Percentiles rank a stretch among this genome's conserved stretches.
phyloP scores from a whole-genome alignment of 805 yeast genomes.

The Yamadazyma sp. region DNA sequence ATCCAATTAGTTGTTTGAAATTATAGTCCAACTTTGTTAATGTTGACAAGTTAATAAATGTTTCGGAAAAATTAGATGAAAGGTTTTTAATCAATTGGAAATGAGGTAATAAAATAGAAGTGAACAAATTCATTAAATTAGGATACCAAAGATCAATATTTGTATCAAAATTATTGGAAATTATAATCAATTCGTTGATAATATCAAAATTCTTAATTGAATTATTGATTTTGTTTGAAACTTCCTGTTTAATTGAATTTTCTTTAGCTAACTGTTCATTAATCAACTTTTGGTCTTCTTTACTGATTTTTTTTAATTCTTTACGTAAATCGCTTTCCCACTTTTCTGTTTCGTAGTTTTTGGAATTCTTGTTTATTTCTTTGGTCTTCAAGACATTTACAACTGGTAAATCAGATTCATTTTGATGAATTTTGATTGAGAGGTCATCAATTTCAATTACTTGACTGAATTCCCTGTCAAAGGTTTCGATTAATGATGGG shows the following conservation, averaged over 20 bases:
- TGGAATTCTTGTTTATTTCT: constrained; percentile 63
- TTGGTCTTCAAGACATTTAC: constrained; percentile 44
- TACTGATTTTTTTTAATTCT: constrained; percentile 70
- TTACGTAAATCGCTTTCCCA: constrained; percentile 88
- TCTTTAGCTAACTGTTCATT: constrained; percentile 66
- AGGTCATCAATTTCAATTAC: constrained; percentile 43
- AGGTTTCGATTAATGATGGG: constrained; percentile 44
- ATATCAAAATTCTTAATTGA: constrained; percentile 11
- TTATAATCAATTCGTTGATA: constrained; percentile 10
- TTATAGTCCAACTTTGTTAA: constrained; percentile 9
- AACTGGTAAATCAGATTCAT: constrained; percentile 64
- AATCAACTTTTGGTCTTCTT: constrained; percentile 69
- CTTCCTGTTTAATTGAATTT: constrained; percentile 46
- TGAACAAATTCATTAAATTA: constrained; percentile 13
- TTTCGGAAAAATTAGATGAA: constrained; percentile 33
- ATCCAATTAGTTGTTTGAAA: constrained; percentile 44
- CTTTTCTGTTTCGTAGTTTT: constrained; percentile 78
- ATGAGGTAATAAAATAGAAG: constrained; percentile 44
- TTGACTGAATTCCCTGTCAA: constrained; percentile 42
- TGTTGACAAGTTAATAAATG: constrained; percentile 8
- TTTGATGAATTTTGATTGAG: constrained; percentile 63
- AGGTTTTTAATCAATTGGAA: constrained; percentile 53
- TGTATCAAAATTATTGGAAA: constrained; percentile 12
- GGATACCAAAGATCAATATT: constrained; percentile 13
- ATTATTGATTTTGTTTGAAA: constrained; percentile 24